These are phyloP conservation scores for Amesomyces nigricolor DNA, from an alignment of 2,329 filamentous ascomycete genomes.

Conservation along the genomic window DNA sequence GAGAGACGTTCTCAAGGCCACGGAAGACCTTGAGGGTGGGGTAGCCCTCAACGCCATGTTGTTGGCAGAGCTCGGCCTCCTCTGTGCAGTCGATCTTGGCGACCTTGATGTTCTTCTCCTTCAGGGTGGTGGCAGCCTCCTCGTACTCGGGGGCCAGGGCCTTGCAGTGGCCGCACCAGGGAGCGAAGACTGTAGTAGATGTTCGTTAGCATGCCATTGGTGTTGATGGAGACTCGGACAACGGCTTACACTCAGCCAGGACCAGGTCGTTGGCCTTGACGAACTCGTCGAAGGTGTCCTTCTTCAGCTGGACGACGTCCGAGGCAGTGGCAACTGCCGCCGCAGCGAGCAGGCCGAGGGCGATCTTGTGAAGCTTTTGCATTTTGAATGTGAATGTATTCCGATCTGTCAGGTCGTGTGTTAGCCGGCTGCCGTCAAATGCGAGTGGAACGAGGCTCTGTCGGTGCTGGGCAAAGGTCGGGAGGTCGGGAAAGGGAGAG, in stretches of 20 bases:
- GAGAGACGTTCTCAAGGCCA: constrained; percentile 70
- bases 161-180: constrained; percentile 98
- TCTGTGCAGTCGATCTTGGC: constrained; percentile 94
- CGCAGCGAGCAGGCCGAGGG: constrained; percentile 50
- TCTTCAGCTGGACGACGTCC: constrained; percentile 79
- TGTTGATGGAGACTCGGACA: constrained; percentile 15
- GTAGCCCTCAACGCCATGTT: constrained; percentile 91
- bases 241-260: constrained; percentile 77
- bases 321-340: constrained; percentile 61
- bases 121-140: constrained; percentile 74
- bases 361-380: constrained; percentile 44
- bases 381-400: constrained; percentile 34
- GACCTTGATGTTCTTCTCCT: constrained; percentile 81
- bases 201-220: constrained; percentile 8
- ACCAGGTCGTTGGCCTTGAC: constrained; percentile 81
- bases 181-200: constrained; percentile 68
- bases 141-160: constrained; percentile 91
- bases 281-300: constrained; percentile 82
- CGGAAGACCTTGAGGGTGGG: constrained; percentile 99
- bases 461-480: not conserved
- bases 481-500: not conserved
- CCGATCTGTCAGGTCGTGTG: constrained; percentile 7
- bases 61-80: constrained; percentile 84
- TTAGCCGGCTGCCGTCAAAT: constrained; percentile 1
- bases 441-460: not conserved